Evolutionary conservation across 495 filamentous ascomycete genomes (phyloP).

Genomic region (Xylaria grammica): DNA sequence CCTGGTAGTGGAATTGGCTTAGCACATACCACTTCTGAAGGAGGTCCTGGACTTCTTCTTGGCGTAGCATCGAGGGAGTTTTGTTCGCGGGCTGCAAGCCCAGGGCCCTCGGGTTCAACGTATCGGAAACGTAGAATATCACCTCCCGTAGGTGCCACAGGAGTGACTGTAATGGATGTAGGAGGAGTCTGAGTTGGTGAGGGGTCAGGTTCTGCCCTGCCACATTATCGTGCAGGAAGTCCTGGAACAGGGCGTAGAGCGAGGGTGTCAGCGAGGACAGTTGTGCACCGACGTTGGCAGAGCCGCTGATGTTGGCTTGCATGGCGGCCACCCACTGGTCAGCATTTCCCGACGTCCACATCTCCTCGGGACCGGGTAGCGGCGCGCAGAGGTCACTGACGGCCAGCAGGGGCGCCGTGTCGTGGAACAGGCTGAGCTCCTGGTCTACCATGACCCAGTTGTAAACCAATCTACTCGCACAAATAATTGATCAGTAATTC

Average conservation of each 20-base stretch:
- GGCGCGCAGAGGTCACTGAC: conserved; percentile 63
- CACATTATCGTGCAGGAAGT: conserved; percentile 55
- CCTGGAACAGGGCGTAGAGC: conserved; percentile 62
- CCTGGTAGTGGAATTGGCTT: conserved; percentile 41
- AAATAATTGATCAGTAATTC: background rate
- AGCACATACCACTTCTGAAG: conserved; percentile 65
- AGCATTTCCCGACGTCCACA: conserved; percentile 54
- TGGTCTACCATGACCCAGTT: conserved; percentile 72
- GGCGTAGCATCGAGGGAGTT: conserved; percentile 35
- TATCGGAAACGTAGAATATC: conserved; percentile 52
- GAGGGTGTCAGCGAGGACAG: conserved; percentile 53
- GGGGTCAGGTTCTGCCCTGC: conserved; percentile 46
- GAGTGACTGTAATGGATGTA: conserved; percentile 58
- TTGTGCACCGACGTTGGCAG: conserved; percentile 43
- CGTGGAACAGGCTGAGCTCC: conserved; percentile 67
- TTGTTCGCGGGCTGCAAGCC: conserved; percentile 52
- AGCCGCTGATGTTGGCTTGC: conserved; percentile 52
- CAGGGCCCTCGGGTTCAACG: conserved; percentile 48
- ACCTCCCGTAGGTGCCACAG: conserved; percentile 56
- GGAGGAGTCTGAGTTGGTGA: conserved; percentile 54
- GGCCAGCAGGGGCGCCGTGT: conserved; percentile 60
- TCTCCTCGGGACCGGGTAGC: conserved; percentile 59
- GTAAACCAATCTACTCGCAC: conserved; percentile 62
- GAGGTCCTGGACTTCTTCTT: conserved; percentile 55
- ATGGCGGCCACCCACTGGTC: conserved; percentile 55